Evolutionary conservation across 2,329 filamentous ascomycete genomes (phyloP).

Genomic region (Aureobasidium mangrovei): DNA sequence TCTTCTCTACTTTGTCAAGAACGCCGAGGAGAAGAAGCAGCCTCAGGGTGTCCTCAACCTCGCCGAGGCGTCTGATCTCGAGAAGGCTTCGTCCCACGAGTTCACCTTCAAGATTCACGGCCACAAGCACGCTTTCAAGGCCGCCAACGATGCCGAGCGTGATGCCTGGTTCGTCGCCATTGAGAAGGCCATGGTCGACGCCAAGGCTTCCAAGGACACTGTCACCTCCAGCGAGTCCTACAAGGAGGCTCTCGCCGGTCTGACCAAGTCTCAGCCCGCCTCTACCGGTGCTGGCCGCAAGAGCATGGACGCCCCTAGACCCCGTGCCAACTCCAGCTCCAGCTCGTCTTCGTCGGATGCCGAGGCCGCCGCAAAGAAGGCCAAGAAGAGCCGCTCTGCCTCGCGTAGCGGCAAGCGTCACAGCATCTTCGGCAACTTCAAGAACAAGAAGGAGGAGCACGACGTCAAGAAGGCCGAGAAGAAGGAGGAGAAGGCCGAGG

Average conservation of each 20-base stretch:
- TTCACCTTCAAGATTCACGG: constrained; percentile 79
- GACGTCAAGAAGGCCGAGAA: constrained; percentile 33
- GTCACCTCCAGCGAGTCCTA: constrained; percentile 75
- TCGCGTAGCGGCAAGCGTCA: constrained; percentile 48
- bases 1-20: constrained; percentile 84
- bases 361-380: constrained; percentile 25
- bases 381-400: constrained; percentile 47
- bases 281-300: constrained; percentile 32
- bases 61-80: constrained; percentile 60
- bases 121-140: constrained; percentile 93
- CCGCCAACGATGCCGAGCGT: constrained; percentile 62
- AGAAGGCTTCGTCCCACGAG: constrained; percentile 66
- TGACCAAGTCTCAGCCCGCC: constrained; percentile 29
- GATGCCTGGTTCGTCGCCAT: constrained; percentile 86
- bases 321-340: constrained; percentile 29
- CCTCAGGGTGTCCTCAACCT: constrained; percentile 78
- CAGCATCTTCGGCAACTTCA: constrained; percentile 50
- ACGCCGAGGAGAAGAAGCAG: constrained; percentile 67
- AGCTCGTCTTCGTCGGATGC: constrained; percentile 36
- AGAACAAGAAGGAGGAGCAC: constrained; percentile 52
- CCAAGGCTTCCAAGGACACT: constrained; percentile 66
- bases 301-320: constrained; percentile 27
- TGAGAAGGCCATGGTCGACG: constrained; percentile 74
- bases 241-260: constrained; percentile 73
- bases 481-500: constrained; percentile 32